Conservation (phyloP, 306 rosid genomes). For the Mimosa bimucronata region DNA sequence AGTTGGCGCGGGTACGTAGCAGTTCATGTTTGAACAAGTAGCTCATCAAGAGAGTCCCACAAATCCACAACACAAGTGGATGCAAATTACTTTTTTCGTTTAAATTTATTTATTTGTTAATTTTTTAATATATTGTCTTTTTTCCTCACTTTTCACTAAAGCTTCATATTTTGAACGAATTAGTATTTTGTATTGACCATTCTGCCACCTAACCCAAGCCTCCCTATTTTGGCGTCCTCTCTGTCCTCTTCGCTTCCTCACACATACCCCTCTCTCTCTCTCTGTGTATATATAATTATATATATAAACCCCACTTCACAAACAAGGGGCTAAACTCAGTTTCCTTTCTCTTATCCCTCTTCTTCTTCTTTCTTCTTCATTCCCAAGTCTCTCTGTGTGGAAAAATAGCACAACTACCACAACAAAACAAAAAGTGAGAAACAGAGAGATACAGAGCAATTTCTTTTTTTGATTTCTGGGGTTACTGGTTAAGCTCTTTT, state of each 20-base stretch:
- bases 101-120: background rate
- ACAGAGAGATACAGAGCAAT: background rate
- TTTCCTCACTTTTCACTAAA: background rate
- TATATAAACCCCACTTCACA: background rate
- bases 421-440: background rate
- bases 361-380: background rate
- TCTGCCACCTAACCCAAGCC: slow-evolving; percentile 7
- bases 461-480: background rate
- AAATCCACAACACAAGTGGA: background rate
- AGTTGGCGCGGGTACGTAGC: background rate
- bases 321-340: background rate
- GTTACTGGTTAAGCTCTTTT: background rate
- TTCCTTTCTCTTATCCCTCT: background rate
- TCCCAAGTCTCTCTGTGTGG: background rate
- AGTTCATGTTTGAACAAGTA: slow-evolving; percentile 47
- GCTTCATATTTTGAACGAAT: background rate
- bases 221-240: background rate
- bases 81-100: background rate
- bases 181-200: slow-evolving; percentile 17
- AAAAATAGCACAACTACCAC: background rate
- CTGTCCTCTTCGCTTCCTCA: background rate
- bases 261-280: too few species aligned
- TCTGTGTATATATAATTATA: background rate
- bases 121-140: background rate
- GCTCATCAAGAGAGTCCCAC: background rate